phyloP scores from a whole-genome alignment of 164 flowering plant species.

The Buxus sempervirens region DNA sequence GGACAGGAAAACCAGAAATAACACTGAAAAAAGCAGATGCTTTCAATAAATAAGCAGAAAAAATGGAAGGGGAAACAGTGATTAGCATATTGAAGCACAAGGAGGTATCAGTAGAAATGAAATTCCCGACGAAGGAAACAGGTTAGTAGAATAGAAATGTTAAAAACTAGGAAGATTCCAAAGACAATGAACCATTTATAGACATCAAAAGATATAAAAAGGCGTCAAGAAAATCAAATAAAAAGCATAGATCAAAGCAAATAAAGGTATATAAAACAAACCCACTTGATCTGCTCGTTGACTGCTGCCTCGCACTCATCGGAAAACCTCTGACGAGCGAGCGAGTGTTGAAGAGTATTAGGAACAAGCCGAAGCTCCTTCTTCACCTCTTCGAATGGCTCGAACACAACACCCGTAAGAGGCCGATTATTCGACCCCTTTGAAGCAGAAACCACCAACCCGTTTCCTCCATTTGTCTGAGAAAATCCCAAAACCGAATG shows the following conservation, averaged over 20 bases:
- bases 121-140: too few relatives aligned
- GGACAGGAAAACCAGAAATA: too few relatives aligned
- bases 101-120: neutral
- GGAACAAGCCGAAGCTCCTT: conserved; percentile 72
- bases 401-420: conserved; percentile 75
- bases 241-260: neutral
- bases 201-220: too few relatives aligned
- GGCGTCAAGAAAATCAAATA: too few relatives aligned
- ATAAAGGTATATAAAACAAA: neutral
- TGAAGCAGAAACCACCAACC: conserved; percentile 9
- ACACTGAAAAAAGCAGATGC: neutral
- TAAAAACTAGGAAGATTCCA: too few relatives aligned
- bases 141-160: too few relatives aligned
- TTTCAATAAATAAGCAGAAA: neutral
- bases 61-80: neutral
- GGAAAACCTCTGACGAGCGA: conserved; percentile 66
- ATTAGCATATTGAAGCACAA: neutral
- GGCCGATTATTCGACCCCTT: conserved; percentile 34
- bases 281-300: conserved; percentile 89
- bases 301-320: conserved; percentile 70
- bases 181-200: too few relatives aligned
- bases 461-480: conserved; percentile 7
- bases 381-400: conserved; percentile 93
- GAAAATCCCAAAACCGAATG: conserved; percentile 1
- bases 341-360: conserved; percentile 48